Evolutionary conservation across 495 filamentous ascomycete species (phyloP), one percentile per base, ranked within the genome.

Genomic region (Daldinia decipiens): DNA sequence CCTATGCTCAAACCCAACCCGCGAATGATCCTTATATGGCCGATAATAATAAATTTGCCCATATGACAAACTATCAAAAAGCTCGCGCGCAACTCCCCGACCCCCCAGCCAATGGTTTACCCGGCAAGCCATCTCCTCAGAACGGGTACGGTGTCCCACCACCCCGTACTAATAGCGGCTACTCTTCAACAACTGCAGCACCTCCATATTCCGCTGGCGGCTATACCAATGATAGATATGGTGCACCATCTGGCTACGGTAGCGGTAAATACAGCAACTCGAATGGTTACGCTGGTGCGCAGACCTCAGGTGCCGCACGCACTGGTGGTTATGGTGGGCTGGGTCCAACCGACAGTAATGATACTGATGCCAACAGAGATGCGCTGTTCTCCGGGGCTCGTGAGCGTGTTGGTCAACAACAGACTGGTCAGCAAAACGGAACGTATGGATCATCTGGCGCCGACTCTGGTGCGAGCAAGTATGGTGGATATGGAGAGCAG

Each of bases 321-420:
- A 29, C 27, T 29, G 27, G 91, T 65, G 92, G 92, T 53, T 95
- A 95, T 72, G 92, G 92, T 51, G 90, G 90, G 27, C 72, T 93
- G 50, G 90, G 89, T 62, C 80, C 76, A 53, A 66, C 68, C 21
- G 84, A 87, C 54, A 88, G 86, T 71, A 85, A 85, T 54, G 84
- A 87, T 61, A 83, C 86, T 31, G 87, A 89, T 70, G 81, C 82
- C 54, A 87, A 86, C 64, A 82, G 88, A 64, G 87, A 89, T 66
- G 88, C 85, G 13, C 68, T 80, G 9, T 93, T 94, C 70, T 88
- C 87, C 3, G 87, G 87, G 17, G 89, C 89, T 29, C 84, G 80
- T 60, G 85, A 91, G 50, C 76, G 88, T 43, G 75, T 77, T 11
- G 81, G 85, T 61, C 79, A 87, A 34, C 80, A 29, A 7, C 27